A percentile compares a stretch with the other conserved stretches of the same genome.
Conservation (phyloP, 176 grass and related monocot genomes). For the Avena atlantica region DNA sequence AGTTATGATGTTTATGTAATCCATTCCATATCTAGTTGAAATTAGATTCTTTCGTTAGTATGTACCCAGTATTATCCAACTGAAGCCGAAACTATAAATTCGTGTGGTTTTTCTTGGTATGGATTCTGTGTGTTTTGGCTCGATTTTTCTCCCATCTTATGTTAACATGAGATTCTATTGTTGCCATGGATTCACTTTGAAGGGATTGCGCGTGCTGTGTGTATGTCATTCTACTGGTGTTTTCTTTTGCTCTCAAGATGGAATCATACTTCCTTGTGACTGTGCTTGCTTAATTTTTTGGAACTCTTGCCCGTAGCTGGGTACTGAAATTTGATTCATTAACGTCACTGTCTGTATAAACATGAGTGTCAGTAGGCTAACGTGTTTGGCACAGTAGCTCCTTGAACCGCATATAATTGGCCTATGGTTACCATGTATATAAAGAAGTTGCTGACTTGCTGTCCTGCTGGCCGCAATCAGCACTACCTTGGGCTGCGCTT, state of each 20-base stretch:
- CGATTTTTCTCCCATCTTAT: neutral
- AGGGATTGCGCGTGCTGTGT: neutral
- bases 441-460: no score
- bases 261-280: neutral
- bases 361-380: neutral
- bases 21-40: slow-evolving; percentile 8
- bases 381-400: neutral
- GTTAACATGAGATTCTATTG: neutral
- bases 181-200: neutral
- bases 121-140: neutral
- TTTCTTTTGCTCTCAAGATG: neutral
- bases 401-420: no score
- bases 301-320: neutral
- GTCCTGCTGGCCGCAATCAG: no score
- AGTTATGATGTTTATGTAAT: slow-evolving; percentile 25
- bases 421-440: no score
- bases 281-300: neutral
- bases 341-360: neutral
- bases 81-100: neutral
- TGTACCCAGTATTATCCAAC: neutral
- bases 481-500: no score
- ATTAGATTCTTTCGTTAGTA: slow-evolving; percentile 20
- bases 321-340: neutral
- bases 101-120: neutral
- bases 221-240: neutral